Evolutionary conservation across 768 basidiomycete species (phyloP).

Genomic region (Psilocybe cubensis): DNA sequence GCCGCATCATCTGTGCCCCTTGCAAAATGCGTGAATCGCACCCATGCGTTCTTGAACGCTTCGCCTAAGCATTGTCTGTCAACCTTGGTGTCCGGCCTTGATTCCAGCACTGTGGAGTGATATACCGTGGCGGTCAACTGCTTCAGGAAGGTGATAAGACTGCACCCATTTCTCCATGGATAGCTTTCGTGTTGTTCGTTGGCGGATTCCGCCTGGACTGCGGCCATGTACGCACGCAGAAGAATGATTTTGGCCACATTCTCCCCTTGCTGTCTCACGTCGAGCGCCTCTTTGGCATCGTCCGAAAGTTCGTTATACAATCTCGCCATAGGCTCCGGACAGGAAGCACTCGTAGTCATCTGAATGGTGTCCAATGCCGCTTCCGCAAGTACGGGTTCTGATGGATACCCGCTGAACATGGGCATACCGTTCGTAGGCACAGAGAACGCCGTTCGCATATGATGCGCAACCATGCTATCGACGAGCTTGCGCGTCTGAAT

Average conservation of each 20-base stretch:
- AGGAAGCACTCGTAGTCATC: background rate
- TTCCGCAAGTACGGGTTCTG: constrained; percentile 38
- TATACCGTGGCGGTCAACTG: background rate
- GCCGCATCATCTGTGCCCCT: constrained; percentile 23
- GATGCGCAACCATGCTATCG: constrained; percentile 22
- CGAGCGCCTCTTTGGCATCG: constrained; percentile 8
- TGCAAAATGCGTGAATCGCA: constrained; percentile 36
- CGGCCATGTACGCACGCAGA: constrained; percentile 26
- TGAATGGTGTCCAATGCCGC: constrained; percentile 21
- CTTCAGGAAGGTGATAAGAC: constrained; percentile 14
- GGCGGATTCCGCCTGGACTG: constrained; percentile 5
- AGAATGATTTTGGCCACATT: too few relatives aligned
- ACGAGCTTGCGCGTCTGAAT: constrained; percentile 3
- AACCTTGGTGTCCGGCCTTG: constrained; percentile 24
- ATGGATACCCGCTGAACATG: constrained; percentile 31
- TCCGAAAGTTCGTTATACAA: background rate
- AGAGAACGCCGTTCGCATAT: constrained; percentile 30
- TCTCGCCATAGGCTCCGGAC: background rate
- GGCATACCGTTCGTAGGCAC: constrained; percentile 26
- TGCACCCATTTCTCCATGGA: constrained; percentile 21
- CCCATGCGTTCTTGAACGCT: constrained; percentile 34
- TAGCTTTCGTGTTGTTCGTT: background rate
- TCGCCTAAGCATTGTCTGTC: background rate
- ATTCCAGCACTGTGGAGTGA: constrained; percentile 12
- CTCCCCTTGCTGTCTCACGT: constrained; percentile 24